Conservation (phyloP, 768 basidiomycete species). For the Lactarius indigo region DNA sequence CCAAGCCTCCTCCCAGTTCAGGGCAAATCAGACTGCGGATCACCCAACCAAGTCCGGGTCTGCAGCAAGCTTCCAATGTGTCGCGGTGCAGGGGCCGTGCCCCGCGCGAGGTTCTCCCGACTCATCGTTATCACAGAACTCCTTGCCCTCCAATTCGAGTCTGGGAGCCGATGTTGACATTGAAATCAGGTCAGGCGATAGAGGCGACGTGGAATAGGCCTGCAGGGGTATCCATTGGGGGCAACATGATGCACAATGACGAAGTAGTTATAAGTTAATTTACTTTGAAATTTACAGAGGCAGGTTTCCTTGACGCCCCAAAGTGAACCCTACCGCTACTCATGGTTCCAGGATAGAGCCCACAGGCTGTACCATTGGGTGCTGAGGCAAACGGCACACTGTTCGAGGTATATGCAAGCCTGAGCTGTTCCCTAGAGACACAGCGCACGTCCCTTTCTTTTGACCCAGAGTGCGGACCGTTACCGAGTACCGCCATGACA, state of each 20-base stretch:
- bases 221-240: not conserved
- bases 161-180: not conserved
- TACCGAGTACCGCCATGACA: not conserved
- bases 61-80: not conserved
- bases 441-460: not conserved
- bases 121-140: not conserved
- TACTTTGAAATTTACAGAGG: no score
- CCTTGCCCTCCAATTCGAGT: not conserved
- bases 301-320: not conserved
- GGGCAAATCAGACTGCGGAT: not conserved
- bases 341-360: not conserved
- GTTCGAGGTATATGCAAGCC: not conserved
- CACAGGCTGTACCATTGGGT: not conserved
- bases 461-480: not conserved
- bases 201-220: not conserved
- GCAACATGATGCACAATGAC: no score
- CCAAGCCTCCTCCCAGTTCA: not conserved
- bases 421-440: not conserved
- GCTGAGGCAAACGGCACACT: not conserved
- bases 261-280: no score
- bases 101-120: not conserved
- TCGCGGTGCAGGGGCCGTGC: not conserved
- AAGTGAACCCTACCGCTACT: not conserved
- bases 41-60: not conserved
- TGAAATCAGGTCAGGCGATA: not conserved